Conservation (phyloP, 192 early-diverging fungal species). For the Coemansia sp. region DNA sequence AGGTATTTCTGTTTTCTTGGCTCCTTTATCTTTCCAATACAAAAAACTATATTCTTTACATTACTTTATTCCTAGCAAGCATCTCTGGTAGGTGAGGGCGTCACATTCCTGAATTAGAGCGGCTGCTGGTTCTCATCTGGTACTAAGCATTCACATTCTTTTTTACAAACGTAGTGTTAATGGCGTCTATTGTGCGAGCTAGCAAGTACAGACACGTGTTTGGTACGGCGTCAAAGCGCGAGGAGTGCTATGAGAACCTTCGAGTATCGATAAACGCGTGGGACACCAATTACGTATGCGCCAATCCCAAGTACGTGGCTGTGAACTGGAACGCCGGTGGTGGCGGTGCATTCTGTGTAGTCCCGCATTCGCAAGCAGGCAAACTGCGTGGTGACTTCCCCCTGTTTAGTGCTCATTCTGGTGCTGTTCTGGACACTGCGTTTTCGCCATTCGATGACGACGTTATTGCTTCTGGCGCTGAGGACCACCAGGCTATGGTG, state of each 20-base stretch:
- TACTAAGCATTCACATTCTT: neutral
- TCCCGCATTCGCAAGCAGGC: conserved; percentile 68
- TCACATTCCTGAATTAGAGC: neutral
- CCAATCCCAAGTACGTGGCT: conserved; percentile 83
- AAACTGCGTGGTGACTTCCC: conserved; percentile 89
- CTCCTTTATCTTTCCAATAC: neutral
- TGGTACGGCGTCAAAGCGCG: conserved; percentile 85
- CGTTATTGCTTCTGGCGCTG: conserved; percentile 85
- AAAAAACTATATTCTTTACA: neutral
- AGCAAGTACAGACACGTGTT: conserved; percentile 95
- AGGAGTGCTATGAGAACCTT: conserved; percentile 92
- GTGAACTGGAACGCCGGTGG: conserved; percentile 83
- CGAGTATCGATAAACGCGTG: conserved; percentile 87
- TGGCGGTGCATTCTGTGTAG: conserved; percentile 97
- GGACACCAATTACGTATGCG: conserved; percentile 97
- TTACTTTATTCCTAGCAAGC: neutral
- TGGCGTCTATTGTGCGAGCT: conserved; percentile 79
- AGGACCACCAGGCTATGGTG: conserved; percentile 90
- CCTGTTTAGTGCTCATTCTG: conserved; percentile 90
- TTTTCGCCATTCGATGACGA: conserved; percentile 99
- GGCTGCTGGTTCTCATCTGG: conserved; percentile 1
- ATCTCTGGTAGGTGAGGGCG: neutral
- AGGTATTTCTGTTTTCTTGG: neutral
- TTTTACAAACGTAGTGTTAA: conserved; percentile 21
- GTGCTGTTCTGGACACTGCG: conserved; percentile 94